Conservation (phyloP, 768 basidiomycete genomes). For the Suillus americanus region DNA sequence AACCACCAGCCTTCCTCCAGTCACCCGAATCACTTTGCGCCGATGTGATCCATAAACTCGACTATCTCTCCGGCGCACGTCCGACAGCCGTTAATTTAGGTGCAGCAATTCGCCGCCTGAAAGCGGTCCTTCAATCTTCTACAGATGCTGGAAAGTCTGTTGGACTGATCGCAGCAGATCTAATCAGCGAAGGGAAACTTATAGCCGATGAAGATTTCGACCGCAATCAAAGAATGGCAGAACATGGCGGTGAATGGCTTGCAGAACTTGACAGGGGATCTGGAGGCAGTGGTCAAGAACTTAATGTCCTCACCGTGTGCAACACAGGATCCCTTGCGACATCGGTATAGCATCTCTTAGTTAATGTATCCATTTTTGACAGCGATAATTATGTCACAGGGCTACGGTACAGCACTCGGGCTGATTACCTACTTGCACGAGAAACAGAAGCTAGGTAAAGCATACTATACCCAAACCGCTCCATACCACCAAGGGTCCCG, state of each 20-base stretch:
- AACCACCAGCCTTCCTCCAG: conserved; percentile 53
- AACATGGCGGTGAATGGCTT: conserved; percentile 86
- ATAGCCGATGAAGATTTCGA: conserved; percentile 89
- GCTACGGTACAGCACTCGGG: conserved; percentile 94
- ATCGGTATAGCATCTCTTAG: conserved; percentile 53
- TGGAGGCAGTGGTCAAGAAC: conserved; percentile 41
- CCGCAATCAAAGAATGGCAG: conserved; percentile 83
- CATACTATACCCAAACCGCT: conserved; percentile 92
- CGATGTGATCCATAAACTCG: conserved; percentile 59
- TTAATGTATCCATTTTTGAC: conserved; percentile 2
- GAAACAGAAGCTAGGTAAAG: conserved; percentile 70
- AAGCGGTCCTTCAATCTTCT: conserved; percentile 41
- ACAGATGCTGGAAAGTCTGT: conserved; percentile 41
- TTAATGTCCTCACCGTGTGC: conserved; percentile 92
- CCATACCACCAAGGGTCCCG: conserved; percentile 93
- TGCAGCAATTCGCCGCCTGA: conserved; percentile 76
- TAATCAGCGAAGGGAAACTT: conserved; percentile 68
- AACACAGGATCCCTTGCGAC: conserved; percentile 98
- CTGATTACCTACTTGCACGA: conserved; percentile 90
- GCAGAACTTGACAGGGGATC: conserved; percentile 44
- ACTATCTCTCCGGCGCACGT: conserved; percentile 81
- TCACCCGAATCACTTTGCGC: conserved; percentile 51
- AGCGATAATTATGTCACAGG: conserved; percentile 43
- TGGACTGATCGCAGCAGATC: conserved; percentile 48
- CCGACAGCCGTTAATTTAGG: conserved; percentile 97